Evolutionary conservation across 169 alveolate species (phyloP), one percentile per base, ranked within the genome.

Genomic region (Toxoplasma gondii): DNA sequence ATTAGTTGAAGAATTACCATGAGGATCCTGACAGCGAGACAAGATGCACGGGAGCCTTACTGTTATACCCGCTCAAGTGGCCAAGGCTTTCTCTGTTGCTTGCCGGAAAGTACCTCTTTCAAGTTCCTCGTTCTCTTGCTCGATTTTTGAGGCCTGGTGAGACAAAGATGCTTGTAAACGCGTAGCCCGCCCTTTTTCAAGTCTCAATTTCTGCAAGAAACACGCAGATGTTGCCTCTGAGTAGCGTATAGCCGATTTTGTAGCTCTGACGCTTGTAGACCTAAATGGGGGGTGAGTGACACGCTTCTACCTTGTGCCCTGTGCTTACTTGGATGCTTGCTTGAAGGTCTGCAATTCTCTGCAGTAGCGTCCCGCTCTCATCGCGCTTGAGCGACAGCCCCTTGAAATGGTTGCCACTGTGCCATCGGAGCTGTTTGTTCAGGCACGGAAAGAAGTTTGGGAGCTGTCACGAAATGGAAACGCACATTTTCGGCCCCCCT

Each of bases 361-460:
- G 87, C 10, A 39, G 53, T 0, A 78, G 87, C 24, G 44, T 78
- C 16, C 34, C 45, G 24, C 87, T 0, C 29, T 78, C 87, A 34
- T 34, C 34, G 41, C 87, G 87, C 87, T 78, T 78, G 41, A 78
- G 45, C 17, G 87, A 27, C 34, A 78, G 44, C 41, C 41, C 87
- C 87, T 78, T 78, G 87, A 12, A 78, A 24, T 78, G 4, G 87
- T 78, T 78, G 87, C 34, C 87, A 34, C 44, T 78, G 87, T 39
- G 87, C 87, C 87, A 78, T 19, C 45, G 41, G 87, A 78, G 87
- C 87, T 78, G 45, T 78, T 27, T 34, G 34, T 34, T 7, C 43
- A 39, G 87, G 41, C 34, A 70, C 19, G 19, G 39, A 24, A 17
- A 12, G 10, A 70, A 12, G 83, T 12, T 17, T 1, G 27, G 22